phyloP scores from a whole-genome alignment of 306 rosid species.

The Abrus pulchellus region DNA sequence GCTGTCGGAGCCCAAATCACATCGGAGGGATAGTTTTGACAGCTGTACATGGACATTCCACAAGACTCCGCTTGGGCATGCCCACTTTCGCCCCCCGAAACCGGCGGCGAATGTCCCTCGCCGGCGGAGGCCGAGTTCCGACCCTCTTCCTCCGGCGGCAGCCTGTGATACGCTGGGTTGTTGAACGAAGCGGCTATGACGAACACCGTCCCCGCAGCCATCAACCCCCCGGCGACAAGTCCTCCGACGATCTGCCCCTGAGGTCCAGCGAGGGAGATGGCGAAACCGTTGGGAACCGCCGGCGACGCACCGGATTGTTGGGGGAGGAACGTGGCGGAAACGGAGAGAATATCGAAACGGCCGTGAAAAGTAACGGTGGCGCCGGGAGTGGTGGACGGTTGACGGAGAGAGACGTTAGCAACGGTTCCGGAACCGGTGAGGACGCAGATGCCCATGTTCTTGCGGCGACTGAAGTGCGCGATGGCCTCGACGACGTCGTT shows the following conservation, averaged over 20 bases:
- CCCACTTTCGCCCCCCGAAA: constrained; percentile 62
- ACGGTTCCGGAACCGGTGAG: constrained; percentile 83
- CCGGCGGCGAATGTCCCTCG: constrained; percentile 62
- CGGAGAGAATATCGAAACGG: constrained; percentile 83
- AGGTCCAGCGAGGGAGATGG: constrained; percentile 90
- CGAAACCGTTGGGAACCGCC: constrained; percentile 61
- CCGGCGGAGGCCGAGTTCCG: constrained; percentile 51
- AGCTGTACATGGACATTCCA: constrained; percentile 79
- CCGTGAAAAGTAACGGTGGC: constrained; percentile 93
- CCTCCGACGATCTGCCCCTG: constrained; percentile 99
- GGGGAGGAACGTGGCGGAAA: constrained; percentile 78
- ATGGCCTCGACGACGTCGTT: constrained; percentile 82
- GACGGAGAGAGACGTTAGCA: constrained; percentile 84
- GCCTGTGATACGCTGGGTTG: constrained; percentile 78
- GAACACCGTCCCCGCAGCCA: constrained; percentile 83
- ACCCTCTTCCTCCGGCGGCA: constrained; percentile 69
- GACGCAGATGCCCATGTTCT: constrained; percentile 72
- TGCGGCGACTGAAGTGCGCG: constrained; percentile 73
- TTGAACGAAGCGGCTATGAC: constrained; percentile 77
- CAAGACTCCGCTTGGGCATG: constrained; percentile 69
- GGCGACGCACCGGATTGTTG: constrained; percentile 47
- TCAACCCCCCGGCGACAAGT: constrained; percentile 64
- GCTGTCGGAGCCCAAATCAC: constrained; percentile 90
- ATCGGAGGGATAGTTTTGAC: constrained; percentile 70
- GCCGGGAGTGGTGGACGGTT: constrained; percentile 77